These are phyloP conservation scores for Ganoderma meredithae DNA, from an alignment of 1,284 basidiomycete species.

Conservation along the genomic window DNA sequence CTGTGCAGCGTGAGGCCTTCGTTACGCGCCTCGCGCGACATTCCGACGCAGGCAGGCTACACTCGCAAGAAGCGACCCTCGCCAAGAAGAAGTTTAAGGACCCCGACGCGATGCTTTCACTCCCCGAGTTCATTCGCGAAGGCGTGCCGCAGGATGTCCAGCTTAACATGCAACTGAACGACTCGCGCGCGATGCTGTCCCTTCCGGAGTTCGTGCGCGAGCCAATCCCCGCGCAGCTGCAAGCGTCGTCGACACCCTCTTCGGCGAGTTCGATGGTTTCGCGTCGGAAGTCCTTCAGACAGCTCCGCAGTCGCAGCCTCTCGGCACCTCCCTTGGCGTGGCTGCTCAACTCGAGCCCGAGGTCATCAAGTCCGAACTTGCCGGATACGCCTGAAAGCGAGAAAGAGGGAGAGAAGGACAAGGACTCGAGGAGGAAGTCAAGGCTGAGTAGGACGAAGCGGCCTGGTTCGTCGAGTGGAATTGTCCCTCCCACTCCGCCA, in stretches of 20 bases:
- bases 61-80: slow-evolving; percentile 72
- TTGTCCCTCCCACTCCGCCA: slow-evolving; percentile 23
- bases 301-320: slow-evolving; percentile 63
- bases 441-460: slow-evolving; percentile 35
- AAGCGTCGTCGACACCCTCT: slow-evolving; percentile 33
- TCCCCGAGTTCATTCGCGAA: slow-evolving; percentile 75
- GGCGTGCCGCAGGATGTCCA: slow-evolving; percentile 45
- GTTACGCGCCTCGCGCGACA: slow-evolving; percentile 74
- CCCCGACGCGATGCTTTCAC: slow-evolving; percentile 63
- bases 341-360: slow-evolving; percentile 51
- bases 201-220: slow-evolving; percentile 65
- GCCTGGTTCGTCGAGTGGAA: slow-evolving; percentile 41
- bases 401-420: slow-evolving; percentile 28
- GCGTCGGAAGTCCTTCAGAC: slow-evolving; percentile 40
- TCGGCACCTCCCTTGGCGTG: slow-evolving; percentile 78
- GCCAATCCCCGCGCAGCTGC: slow-evolving; percentile 43
- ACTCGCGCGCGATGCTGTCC: slow-evolving; percentile 60
- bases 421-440: slow-evolving; percentile 21
- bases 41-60: slow-evolving; percentile 71
- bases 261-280: slow-evolving; percentile 36
- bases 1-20: slow-evolving; percentile 68
- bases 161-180: slow-evolving; percentile 43
- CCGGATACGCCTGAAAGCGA: slow-evolving; percentile 25
- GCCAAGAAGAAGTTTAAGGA: slow-evolving; percentile 47
- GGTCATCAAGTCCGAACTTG: slow-evolving; percentile 33